These are phyloP conservation scores for Bryoerythrophyllum caledonicum DNA, from an alignment of 225 moss, liverwort and hornwort species.

Conservation along the genomic window DNA sequence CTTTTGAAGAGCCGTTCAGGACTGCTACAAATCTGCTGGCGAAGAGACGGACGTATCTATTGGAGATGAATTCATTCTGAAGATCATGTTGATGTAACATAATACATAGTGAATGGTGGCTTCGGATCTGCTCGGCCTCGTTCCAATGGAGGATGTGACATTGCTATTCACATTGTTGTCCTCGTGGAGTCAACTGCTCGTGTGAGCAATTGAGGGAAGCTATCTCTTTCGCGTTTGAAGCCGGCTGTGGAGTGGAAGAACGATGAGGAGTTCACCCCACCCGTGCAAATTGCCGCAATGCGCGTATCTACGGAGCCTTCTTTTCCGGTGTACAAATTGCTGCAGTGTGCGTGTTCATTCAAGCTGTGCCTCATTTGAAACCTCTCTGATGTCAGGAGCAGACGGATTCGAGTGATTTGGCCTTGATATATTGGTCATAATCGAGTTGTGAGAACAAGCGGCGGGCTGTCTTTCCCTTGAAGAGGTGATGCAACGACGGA, in stretches of 20 bases:
- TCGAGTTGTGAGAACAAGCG: slow-evolving; percentile 22
- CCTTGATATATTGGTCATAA: slow-evolving; percentile 2
- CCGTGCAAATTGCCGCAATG: slow-evolving; percentile 47
- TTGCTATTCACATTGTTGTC: slow-evolving; percentile 3
- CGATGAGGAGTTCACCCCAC: slow-evolving; percentile 19
- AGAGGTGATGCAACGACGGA: slow-evolving; percentile 20
- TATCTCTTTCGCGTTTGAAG: slow-evolving; percentile 29
- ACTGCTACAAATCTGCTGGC: slow-evolving; percentile 72
- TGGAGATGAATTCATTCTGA: slow-evolving; percentile 92
- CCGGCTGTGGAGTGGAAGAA: slow-evolving; percentile 40
- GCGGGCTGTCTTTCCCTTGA: background rate
- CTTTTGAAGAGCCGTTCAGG: slow-evolving; percentile 80
- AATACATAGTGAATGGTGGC: slow-evolving; percentile 35
- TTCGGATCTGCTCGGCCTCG: slow-evolving; percentile 13
- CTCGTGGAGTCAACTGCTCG: slow-evolving; percentile 24
- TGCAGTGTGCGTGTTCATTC: slow-evolving; percentile 33
- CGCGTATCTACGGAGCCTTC: slow-evolving; percentile 25
- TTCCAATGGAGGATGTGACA: slow-evolving; percentile 19
- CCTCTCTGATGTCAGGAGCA: slow-evolving; percentile 28
- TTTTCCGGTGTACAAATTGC: slow-evolving; percentile 40
- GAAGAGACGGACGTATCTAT: slow-evolving; percentile 76
- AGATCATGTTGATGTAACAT: slow-evolving; percentile 29
- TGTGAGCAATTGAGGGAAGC: slow-evolving; percentile 23
- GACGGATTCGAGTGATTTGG: slow-evolving; percentile 20
- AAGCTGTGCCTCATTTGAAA: slow-evolving; percentile 20